These are phyloP conservation scores for Pseudocercospora eumusae DNA, from an alignment of 2,329 filamentous ascomycete genomes.

Conservation along the genomic window DNA sequence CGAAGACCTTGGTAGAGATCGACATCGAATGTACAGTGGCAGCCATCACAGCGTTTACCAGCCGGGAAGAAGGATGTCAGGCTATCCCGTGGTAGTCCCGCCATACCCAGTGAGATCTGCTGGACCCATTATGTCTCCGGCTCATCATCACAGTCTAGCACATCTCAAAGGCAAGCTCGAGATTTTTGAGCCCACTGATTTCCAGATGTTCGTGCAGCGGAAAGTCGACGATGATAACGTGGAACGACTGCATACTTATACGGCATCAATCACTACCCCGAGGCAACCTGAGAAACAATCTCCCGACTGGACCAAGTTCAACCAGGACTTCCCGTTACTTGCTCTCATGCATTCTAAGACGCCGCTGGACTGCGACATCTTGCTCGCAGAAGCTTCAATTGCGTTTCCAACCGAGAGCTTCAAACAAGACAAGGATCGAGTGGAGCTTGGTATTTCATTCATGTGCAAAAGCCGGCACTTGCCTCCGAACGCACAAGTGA, in stretches of 20 bases:
- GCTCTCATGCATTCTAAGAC: constrained; percentile 31
- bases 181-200: constrained; percentile 38
- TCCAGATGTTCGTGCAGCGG: constrained; percentile 47
- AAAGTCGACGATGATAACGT: constrained; percentile 29
- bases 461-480: constrained; percentile 34
- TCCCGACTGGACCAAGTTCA: constrained; percentile 38
- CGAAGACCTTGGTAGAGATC: constrained; percentile 34
- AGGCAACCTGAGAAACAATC: constrained; percentile 38
- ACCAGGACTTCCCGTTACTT: constrained; percentile 37
- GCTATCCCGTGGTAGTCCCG: constrained; percentile 28
- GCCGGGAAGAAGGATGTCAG: constrained; percentile 26
- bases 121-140: constrained; percentile 3
- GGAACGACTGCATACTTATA: constrained; percentile 44
- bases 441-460: constrained; percentile 39
- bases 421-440: constrained; percentile 37
- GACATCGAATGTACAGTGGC: constrained; percentile 17
- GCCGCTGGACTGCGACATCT: constrained; percentile 40
- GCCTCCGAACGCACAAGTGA: constrained; percentile 25
- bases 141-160: constrained; percentile 16
- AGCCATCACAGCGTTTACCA: constrained; percentile 8
- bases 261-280: constrained; percentile 38
- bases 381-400: constrained; percentile 47
- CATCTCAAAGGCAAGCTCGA: constrained; percentile 29
- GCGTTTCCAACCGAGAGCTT: constrained; percentile 45
- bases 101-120: constrained; percentile 15